phyloP scores from a whole-genome alignment of 345 rosid genomes.

The Boechera divaricarpa region DNA sequence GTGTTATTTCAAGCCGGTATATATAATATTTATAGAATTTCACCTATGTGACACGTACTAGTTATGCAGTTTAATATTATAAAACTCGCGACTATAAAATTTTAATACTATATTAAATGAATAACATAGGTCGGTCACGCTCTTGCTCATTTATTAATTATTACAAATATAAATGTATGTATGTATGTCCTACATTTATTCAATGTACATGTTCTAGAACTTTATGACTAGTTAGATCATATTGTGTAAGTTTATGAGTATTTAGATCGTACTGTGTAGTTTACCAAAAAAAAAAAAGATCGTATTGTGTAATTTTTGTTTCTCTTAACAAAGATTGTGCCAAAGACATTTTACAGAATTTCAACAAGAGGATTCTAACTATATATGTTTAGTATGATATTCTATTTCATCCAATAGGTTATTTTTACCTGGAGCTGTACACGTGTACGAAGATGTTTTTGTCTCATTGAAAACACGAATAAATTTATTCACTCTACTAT shows the following conservation, averaged over 20 bases:
- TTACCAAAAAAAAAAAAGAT: no score
- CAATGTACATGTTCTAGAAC: conserved; percentile 11
- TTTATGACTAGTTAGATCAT: neutral
- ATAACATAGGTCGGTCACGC: conserved; percentile 26
- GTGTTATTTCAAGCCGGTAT: conserved; percentile 13
- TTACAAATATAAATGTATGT: neutral
- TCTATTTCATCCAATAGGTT: neutral
- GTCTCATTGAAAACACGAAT: neutral
- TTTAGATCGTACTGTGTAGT: neutral
- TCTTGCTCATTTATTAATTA: neutral
- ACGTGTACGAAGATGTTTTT: conserved; percentile 21
- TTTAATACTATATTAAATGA: neutral
- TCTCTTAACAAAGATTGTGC: neutral
- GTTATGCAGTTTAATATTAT: neutral
- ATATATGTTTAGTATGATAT: neutral
- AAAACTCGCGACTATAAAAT: neutral
- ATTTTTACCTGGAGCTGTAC: conserved; percentile 10
- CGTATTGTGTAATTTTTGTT: neutral
- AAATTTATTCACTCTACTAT: neutral
- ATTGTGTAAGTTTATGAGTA: neutral
- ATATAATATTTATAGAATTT: neutral
- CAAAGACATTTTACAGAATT: neutral
- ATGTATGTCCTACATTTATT: neutral
- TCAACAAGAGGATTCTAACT: neutral
- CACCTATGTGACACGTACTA: conserved; percentile 8